Evolutionary conservation across 345 rosid species (phyloP), one percentile per base, ranked within the genome.

Genomic region (Eucalyptus albens): DNA sequence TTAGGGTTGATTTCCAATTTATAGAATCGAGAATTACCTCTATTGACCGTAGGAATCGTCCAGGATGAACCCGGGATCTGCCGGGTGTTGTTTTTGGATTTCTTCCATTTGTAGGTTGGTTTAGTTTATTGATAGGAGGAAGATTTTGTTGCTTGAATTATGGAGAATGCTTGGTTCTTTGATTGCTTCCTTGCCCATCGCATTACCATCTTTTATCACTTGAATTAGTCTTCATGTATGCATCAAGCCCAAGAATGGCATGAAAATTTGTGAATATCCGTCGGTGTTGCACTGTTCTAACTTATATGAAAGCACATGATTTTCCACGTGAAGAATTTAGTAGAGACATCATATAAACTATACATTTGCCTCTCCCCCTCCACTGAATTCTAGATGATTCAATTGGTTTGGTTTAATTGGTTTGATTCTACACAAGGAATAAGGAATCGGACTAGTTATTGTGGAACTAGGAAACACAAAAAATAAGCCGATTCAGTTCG

Each of bases 141-240:
- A 11, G 65, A 31, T 92, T 91, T 92, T 89, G 33, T 91, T 90
- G 87, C 95, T 96, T 98, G 99, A 98, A 93, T 91, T 98, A 91
- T 98, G 98, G 87, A 99, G 50, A 96, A 97, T 91, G 90, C 95
- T 42, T 96, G 99, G 99, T 98, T 99, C 98, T 93, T 97, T 90
- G 99, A 96, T 85, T 98, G 99, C 62, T 92, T 98, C 88, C 96
- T 97, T 87, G 95, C 98, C 45, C 96, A 96, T 89, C 95, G 93
- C 91, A 90, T 96, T 87, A 97, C 99, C 56, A 21, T 96, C 50
- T 91, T 93, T 88, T 98, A 97, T 89, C 96, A 96, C 90, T 86
- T 97, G 86, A 96, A 56, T 56, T 97, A 7, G 96, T 94, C 40
- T 85, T 96, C 90, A 94, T 97, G 97, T 97, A 98, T 91, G 92